Evolutionary conservation across 2,329 filamentous ascomycete species (phyloP).

Genomic region (Alternaria sp.): DNA sequence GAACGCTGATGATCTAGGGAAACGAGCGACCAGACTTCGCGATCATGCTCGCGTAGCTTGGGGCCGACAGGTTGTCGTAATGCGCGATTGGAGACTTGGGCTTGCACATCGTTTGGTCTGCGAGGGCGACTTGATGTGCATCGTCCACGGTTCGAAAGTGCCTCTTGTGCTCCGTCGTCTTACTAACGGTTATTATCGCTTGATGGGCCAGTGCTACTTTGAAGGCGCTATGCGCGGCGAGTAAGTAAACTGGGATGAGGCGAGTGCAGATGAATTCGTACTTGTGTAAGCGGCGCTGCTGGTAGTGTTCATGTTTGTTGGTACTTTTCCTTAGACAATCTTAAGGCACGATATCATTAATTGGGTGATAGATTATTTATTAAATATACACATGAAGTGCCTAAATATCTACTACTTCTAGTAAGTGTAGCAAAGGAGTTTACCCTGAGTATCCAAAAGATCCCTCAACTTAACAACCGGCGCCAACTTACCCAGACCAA

Average conservation of each 20-base stretch:
- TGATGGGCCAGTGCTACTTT: neutral
- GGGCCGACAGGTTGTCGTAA: neutral
- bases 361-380: too few species aligned
- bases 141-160: neutral
- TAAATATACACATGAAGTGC: neutral
- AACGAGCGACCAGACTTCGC: neutral
- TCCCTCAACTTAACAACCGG: slow-evolving; percentile 34
- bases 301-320: too few species aligned
- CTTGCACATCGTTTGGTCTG: neutral
- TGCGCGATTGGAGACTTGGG: neutral
- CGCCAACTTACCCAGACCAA: slow-evolving; percentile 40
- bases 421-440: slow-evolving; percentile 32
- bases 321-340: too few species aligned
- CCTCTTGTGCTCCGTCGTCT: neutral
- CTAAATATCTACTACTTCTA: neutral
- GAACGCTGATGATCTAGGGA: too few species aligned
- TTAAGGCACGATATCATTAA: too few species aligned
- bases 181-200: neutral
- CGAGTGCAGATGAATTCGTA: neutral
- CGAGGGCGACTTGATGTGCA: neutral
- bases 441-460: slow-evolving; percentile 35
- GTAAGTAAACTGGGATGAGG: neutral
- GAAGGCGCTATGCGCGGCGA: neutral
- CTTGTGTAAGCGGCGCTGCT: neutral
- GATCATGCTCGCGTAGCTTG: neutral